phyloP scores from a whole-genome alignment of 352 stramenopile genomes.

The Globisporangium paddicum region DNA sequence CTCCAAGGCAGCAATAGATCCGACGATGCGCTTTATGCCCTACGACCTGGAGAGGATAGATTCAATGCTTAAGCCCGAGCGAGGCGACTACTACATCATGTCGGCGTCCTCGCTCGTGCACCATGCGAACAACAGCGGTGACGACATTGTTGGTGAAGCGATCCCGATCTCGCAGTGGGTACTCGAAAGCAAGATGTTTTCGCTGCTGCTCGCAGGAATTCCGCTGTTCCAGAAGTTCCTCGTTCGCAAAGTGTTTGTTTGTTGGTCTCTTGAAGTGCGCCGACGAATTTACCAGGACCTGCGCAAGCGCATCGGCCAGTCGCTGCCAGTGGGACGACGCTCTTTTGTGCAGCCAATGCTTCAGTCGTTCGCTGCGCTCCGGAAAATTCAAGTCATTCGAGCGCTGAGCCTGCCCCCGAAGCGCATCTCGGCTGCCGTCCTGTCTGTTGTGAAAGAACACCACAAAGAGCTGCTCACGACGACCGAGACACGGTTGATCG shows the following conservation, averaged over 20 bases:
- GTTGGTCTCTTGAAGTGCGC: constrained; percentile 35
- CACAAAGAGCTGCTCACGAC: constrained; percentile 31
- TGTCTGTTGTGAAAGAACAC: constrained; percentile 39
- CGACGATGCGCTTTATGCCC: constrained; percentile 35
- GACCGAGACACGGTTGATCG: constrained; percentile 57
- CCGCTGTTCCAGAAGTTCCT: constrained; percentile 76
- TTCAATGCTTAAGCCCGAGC: constrained; percentile 19
- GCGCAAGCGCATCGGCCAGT: constrained; percentile 23
- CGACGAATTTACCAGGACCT: constrained; percentile 40
- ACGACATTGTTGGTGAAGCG: constrained; percentile 35
- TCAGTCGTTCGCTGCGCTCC: constrained; percentile 28
- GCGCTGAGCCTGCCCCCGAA: constrained; percentile 34
- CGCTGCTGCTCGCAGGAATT: constrained; percentile 57
- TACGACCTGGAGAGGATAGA: constrained; percentile 52
- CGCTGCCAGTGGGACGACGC: constrained; percentile 32
- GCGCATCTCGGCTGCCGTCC: constrained; percentile 19
- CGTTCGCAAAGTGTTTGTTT: constrained; percentile 46
- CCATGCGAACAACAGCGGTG: constrained; percentile 34
- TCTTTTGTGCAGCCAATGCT: constrained; percentile 40
- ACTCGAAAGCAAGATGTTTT: constrained; percentile 73
- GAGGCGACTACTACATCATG: constrained; percentile 68
- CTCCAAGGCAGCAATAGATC: neutral
- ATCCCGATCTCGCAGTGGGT: constrained; percentile 69
- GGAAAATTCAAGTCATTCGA: constrained; percentile 34
- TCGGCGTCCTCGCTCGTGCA: constrained; percentile 54